Base-by-base conservation (phyloP, 2,329 filamentous ascomycete genomes). In the Cryphonectria carpinicola region DNA sequence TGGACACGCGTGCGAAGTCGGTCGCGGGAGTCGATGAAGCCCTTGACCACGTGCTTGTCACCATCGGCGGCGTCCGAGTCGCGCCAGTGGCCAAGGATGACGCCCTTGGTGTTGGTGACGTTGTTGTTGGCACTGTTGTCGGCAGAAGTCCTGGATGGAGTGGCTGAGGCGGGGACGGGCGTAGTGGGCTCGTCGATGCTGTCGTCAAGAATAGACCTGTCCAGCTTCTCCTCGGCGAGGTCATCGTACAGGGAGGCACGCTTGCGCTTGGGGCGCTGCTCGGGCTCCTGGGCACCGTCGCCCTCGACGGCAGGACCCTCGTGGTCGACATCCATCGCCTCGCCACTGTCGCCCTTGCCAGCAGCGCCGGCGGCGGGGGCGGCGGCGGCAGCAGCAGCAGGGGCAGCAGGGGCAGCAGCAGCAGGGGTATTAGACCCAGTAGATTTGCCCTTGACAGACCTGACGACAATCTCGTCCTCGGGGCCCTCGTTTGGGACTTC, bases 1-100 rank as follows among this genome's bases (percentile, higher is more conserved):
- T 88, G 86, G 52, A 90, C 86, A 8, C 88, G 84, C 2, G 88
- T 90, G 37, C 89, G 86, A 1, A 91, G 82, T 1, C 88, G 84
- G 68, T 90, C 88, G 25, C 87, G 81, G 14, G 87, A 81, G 72
- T 91, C 89, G 65, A 90, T 90, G 71, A 90, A 90, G 6, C 88
- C 89, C 65, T 88, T 85, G 0, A 90, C 86, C 0, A 84, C 84
- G 76, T 90, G 89, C 75, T 88, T 89, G 19, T 84, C 82, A 2
- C 79, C 79, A 10, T 81, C 78, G 0, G 85, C 83, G 0, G 87
- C 84, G 4, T 80, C 80, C 0, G 88, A 90, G 65, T 89, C 87
- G 66, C 88, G 83, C 89, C 89, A 91, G 67, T 87, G 85, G 1
- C 89, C 89, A 10, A 91, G 80, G 6, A 85, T 77, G 6, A 88